Conservation (phyloP, 2,329 filamentous ascomycete species). For the Paecilomyces dactylethromorphus region DNA sequence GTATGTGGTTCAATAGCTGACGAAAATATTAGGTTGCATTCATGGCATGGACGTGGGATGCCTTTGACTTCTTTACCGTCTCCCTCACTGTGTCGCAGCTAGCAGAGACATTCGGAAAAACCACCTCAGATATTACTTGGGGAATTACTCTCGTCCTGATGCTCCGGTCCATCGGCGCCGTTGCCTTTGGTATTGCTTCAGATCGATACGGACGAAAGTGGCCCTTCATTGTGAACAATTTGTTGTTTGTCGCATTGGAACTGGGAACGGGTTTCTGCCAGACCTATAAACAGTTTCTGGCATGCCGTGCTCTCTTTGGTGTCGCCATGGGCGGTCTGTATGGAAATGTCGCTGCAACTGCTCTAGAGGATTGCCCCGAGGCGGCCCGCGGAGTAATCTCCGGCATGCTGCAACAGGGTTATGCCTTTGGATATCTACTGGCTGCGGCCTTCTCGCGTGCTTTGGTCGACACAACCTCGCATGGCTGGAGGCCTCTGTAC, state of each 20-base stretch:
- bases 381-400: slow-evolving; percentile 55
- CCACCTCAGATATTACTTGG: slow-evolving; percentile 55
- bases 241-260: slow-evolving; percentile 56
- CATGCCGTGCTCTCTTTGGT: slow-evolving; percentile 54
- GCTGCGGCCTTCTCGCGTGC: slow-evolving; percentile 48
- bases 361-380: slow-evolving; percentile 55
- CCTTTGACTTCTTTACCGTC: slow-evolving; percentile 58
- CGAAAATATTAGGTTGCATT: slow-evolving; percentile 25
- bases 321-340: slow-evolving; percentile 61
- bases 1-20: not conserved
- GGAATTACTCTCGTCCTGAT: slow-evolving; percentile 53
- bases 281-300: slow-evolving; percentile 54
- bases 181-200: slow-evolving; percentile 49
- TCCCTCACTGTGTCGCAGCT: slow-evolving; percentile 50
- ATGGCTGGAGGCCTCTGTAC: slow-evolving; percentile 78
- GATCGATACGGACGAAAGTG: slow-evolving; percentile 45
- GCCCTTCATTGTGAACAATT: slow-evolving; percentile 55
- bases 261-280: slow-evolving; percentile 54
- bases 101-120: slow-evolving; percentile 47
- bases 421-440: slow-evolving; percentile 59
- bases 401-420: slow-evolving; percentile 58
- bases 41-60: slow-evolving; percentile 49
- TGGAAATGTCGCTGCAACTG: slow-evolving; percentile 56
- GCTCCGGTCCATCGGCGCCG: slow-evolving; percentile 54
- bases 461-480: slow-evolving; percentile 60